A percentile compares a stretch with the other conserved stretches of the same genome.
phyloP scores from a whole-genome alignment of 106 monocot genomes.

The Acorus gramineus region DNA sequence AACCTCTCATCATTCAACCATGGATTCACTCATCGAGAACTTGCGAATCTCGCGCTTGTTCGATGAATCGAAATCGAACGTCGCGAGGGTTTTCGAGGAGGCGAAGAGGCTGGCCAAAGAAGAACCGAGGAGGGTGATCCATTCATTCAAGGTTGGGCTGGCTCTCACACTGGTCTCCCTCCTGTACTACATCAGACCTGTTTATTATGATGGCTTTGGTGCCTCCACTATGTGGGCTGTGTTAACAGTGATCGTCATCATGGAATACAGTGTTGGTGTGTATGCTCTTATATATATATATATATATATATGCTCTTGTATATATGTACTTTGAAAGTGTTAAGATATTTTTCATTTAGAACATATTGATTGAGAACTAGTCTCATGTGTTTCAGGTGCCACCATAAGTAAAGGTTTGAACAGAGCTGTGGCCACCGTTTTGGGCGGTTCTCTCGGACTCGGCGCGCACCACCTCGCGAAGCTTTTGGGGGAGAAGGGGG shows the following conservation, averaged over 20 bases:
- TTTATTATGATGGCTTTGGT: conserved; percentile 16
- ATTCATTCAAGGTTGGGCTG: conserved; percentile 19
- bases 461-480: conserved; percentile 11
- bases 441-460: conserved; percentile 15
- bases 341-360: background rate
- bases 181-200: conserved; percentile 22
- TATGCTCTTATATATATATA: background rate
- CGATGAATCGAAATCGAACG: conserved; percentile 3
- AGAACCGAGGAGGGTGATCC: conserved; percentile 18
- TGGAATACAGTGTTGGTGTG: conserved; percentile 29
- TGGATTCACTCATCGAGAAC: background rate
- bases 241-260: conserved; percentile 17
- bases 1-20: too few relatives aligned
- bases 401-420: conserved; percentile 14
- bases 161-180: conserved; percentile 21
- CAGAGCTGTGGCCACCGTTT: conserved; percentile 8
- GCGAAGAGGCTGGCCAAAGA: conserved; percentile 17
- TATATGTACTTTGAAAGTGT: background rate
- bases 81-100: background rate
- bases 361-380: background rate
- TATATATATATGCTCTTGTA: background rate
- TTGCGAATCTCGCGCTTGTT: background rate
- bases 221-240: conserved; percentile 22
- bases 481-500: conserved; percentile 9
- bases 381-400: conserved; percentile 5